Conservation (phyloP, 164 flowering plant species). For the Pachysandra terminalis region DNA sequence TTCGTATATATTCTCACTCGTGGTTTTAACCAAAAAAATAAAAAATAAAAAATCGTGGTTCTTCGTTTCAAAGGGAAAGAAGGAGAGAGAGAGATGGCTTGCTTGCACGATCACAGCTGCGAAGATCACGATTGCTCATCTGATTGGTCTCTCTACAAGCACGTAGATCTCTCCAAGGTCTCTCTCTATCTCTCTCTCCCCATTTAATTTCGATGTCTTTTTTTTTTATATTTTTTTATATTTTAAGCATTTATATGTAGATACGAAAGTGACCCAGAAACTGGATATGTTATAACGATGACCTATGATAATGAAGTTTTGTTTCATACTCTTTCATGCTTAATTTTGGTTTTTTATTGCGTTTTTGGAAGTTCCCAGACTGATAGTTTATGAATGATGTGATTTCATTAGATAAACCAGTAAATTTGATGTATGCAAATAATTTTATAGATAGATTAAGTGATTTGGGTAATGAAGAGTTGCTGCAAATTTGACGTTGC, state of each 20-base stretch:
- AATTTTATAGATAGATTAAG: no score
- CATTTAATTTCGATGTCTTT: background rate
- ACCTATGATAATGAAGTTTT: no score
- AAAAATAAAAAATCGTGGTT: no score
- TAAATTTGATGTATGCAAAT: no score
- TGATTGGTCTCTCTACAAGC: slow-evolving; percentile 90
- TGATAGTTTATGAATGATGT: background rate
- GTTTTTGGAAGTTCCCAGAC: slow-evolving; percentile 4
- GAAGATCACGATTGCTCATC: slow-evolving; percentile 92
- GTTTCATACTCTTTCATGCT: background rate
- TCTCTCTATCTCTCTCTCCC: background rate
- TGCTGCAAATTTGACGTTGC: no score
- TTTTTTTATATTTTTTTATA: no score
- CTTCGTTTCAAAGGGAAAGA: background rate
- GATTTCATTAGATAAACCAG: background rate
- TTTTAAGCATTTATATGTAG: background rate
- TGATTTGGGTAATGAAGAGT: no score
- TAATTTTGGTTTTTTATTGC: background rate
- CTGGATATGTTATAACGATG: background rate
- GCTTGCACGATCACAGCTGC: slow-evolving; percentile 90
- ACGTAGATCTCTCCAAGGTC: slow-evolving; percentile 90
- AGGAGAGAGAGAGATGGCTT: slow-evolving; percentile 53
- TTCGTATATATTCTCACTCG: no score
- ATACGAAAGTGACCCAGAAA: background rate
- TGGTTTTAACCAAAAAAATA: no score